Conservation (phyloP, 768 basidiomycete species). For the Russula emetica region DNA sequence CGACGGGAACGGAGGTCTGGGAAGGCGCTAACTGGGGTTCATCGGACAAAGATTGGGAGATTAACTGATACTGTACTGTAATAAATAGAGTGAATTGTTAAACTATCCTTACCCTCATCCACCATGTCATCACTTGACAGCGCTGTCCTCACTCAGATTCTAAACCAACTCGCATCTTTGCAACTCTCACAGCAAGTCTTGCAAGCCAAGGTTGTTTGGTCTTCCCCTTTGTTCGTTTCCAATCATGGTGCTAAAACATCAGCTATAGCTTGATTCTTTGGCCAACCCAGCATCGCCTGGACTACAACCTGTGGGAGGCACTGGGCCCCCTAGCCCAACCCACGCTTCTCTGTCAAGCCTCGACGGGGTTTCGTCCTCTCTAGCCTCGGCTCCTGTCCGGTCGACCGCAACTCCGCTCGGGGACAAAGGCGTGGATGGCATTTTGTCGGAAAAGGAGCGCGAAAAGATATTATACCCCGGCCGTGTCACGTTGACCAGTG, state of each 20-base stretch:
- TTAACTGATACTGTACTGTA: too few species aligned
- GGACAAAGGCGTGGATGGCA: slow-evolving; percentile 23
- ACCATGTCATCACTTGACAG: slow-evolving; percentile 35
- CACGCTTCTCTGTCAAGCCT: slow-evolving; percentile 33
- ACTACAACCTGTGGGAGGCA: slow-evolving; percentile 35
- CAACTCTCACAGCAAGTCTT: slow-evolving; percentile 72
- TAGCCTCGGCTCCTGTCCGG: slow-evolving; percentile 30
- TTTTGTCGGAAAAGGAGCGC: slow-evolving; percentile 52
- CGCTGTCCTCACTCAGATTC: slow-evolving; percentile 65
- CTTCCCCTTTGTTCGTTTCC: slow-evolving; percentile 7
- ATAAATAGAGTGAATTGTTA: too few species aligned
- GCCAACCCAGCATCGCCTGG: slow-evolving; percentile 32
- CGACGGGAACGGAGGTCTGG: not conserved
- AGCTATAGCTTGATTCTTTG: slow-evolving; percentile 50
- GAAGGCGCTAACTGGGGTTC: not conserved
- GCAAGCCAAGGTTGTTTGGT: slow-evolving; percentile 64
- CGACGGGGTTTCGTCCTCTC: slow-evolving; percentile 32
- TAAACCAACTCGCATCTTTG: slow-evolving; percentile 63
- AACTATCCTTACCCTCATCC: not conserved
- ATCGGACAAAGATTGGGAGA: not conserved
- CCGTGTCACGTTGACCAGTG: slow-evolving; percentile 79
- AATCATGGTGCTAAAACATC: not conserved
- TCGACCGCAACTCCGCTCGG: slow-evolving; percentile 14
- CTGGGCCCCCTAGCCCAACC: slow-evolving; percentile 33
- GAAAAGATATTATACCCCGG: slow-evolving; percentile 77